Evolutionary conservation across 2,329 filamentous ascomycete genomes (phyloP).

Genomic region (Chaetomiaceae sp.): DNA sequence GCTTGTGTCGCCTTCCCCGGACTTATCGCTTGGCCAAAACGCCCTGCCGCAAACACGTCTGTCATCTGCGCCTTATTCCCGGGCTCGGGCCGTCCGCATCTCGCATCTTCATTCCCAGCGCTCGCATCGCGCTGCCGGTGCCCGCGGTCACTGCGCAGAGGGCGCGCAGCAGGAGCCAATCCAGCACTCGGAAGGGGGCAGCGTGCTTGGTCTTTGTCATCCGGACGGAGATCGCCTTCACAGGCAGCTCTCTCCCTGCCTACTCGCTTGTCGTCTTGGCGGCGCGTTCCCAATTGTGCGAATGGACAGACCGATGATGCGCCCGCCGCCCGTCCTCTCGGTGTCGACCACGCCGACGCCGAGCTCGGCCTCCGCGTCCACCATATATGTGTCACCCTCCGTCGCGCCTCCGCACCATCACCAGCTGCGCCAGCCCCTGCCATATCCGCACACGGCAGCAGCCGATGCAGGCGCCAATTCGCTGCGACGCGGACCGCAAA

Average conservation of each 20-base stretch:
- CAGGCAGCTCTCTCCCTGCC: neutral
- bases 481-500: conserved; percentile 3
- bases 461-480: neutral
- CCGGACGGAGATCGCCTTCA: no score
- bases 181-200: no score
- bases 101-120: neutral
- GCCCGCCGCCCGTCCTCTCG: conserved; percentile 6
- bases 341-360: conserved; percentile 4
- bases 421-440: neutral
- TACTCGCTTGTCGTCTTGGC: neutral
- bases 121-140: no score
- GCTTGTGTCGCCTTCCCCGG: conserved; percentile 15
- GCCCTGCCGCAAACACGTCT: neutral
- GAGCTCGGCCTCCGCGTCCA: conserved; percentile 13
- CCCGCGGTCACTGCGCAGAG: no score
- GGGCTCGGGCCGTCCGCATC: neutral
- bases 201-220: no score
- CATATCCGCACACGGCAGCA: neutral
- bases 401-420: neutral
- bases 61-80: conserved; percentile 9
- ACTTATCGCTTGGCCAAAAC: neutral
- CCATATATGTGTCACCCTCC: conserved; percentile 19
- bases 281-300: neutral
- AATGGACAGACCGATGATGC: conserved; percentile 1
- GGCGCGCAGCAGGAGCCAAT: no score